These are phyloP conservation scores for Gentiana macrophylla DNA, from an alignment of 257 asterid species.

Conservation along the genomic window DNA sequence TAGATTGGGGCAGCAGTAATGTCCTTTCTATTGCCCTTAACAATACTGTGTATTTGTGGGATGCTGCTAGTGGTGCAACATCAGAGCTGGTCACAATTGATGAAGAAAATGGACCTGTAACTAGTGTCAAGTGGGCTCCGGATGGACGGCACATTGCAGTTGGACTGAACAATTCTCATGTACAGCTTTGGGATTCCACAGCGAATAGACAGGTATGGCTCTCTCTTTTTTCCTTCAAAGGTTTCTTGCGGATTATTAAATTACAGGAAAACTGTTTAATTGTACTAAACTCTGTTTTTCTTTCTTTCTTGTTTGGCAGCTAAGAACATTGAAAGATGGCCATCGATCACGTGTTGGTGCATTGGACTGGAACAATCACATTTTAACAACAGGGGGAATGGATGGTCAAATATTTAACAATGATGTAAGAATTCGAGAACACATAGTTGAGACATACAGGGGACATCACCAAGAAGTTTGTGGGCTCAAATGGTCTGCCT, in stretches of 20 bases:
- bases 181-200: constrained; percentile 91
- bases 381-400: constrained; percentile 93
- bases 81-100: constrained; percentile 74
- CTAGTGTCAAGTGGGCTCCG: constrained; percentile 95
- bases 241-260: not conserved
- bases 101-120: constrained; percentile 78
- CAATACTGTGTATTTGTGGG: constrained; percentile 77
- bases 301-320: constrained; percentile 26
- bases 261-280: not conserved
- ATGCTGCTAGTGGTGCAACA: constrained; percentile 66
- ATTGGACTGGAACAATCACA: constrained; percentile 86
- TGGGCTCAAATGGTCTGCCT: constrained; percentile 88
- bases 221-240: constrained; percentile 2
- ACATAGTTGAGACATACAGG: constrained; percentile 56
- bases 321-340: constrained; percentile 76
- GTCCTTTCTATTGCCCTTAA: constrained; percentile 91
- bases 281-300: constrained; percentile 1
- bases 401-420: constrained; percentile 74
- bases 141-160: constrained; percentile 77
- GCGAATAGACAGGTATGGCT: constrained; percentile 54
- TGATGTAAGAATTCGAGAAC: constrained; percentile 65
- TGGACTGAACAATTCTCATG: constrained; percentile 74
- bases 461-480: constrained; percentile 96
- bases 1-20: constrained; percentile 94
- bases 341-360: constrained; percentile 69